Percentiles rank a stretch among this genome's conserved stretches.
phyloP scores from a whole-genome alignment of 1,139 yeast species.

The Pichia sp. region DNA sequence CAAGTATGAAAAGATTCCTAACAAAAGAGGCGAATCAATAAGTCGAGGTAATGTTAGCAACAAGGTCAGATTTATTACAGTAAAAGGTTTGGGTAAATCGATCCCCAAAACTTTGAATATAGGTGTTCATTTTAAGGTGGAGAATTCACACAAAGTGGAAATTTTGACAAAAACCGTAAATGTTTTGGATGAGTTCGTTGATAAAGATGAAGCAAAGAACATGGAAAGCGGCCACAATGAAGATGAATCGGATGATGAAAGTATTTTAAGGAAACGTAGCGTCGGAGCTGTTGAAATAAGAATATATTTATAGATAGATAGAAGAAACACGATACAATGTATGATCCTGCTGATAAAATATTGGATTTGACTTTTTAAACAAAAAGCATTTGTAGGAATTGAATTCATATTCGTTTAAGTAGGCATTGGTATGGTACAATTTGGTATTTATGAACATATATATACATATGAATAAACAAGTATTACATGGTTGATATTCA shows the following conservation, averaged over 20 bases:
- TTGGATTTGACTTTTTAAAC: no score
- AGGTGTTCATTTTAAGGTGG: constrained; percentile 43
- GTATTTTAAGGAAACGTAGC: constrained; percentile 37
- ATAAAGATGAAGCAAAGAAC: constrained; percentile 12
- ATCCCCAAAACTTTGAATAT: constrained; percentile 46
- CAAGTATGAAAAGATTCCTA: constrained; percentile 22
- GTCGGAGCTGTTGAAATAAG: constrained; percentile 53
- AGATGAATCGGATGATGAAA: constrained; percentile 22
- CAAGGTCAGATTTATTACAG: constrained; percentile 34
- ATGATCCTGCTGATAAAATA: no score
- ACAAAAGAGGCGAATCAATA: constrained; percentile 21
- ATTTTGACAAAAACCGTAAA: constrained; percentile 48
- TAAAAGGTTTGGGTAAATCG: constrained; percentile 65
- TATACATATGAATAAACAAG: no score
- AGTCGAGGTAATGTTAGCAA: constrained; percentile 27
- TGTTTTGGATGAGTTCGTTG: constrained; percentile 52
- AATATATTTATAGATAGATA: constrained; percentile 21
- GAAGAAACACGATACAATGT: no score
- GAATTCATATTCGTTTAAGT: no score
- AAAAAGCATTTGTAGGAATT: no score
- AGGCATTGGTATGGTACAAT: no score
- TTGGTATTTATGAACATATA: no score
- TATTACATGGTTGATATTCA: no score
- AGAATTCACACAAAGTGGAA: constrained; percentile 40
- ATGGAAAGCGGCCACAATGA: constrained; percentile 12